These are phyloP conservation scores for Coemansia sp. DNA, from an alignment of 192 early-diverging fungal genomes.

Conservation along the genomic window DNA sequence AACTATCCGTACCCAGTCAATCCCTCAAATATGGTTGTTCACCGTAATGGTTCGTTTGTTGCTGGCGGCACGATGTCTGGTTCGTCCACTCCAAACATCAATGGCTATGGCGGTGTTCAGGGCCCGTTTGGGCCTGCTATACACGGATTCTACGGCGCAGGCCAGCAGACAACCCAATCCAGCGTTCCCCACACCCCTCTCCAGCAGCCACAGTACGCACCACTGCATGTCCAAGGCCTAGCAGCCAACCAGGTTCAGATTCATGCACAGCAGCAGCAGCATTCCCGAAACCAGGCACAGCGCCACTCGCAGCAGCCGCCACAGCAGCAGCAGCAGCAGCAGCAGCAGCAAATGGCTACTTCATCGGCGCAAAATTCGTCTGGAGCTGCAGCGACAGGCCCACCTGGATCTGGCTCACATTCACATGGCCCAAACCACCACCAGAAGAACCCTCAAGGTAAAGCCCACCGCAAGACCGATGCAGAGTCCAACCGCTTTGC, in stretches of 20 bases:
- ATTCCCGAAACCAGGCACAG: conserved; percentile 20
- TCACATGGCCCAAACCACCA: conserved; percentile 22
- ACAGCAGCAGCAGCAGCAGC: no score
- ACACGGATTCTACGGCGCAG: conserved; percentile 25
- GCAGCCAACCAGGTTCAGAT: background rate
- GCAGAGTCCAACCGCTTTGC: conserved; percentile 66
- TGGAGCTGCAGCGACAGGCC: conserved; percentile 1
- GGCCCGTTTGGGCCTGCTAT: conserved; percentile 19
- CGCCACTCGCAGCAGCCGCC: conserved; percentile 28
- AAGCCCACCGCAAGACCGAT: conserved; percentile 36
- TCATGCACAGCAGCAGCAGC: conserved; percentile 19
- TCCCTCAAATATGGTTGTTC: conserved; percentile 14
- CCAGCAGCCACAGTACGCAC: conserved; percentile 37
- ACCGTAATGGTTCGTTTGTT: conserved; percentile 30
- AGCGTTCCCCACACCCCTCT: conserved; percentile 22
- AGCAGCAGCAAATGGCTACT: conserved; percentile 6
- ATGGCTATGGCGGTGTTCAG: conserved; percentile 32
- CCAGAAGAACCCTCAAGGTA: conserved; percentile 36
- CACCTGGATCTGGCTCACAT: background rate
- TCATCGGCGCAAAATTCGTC: background rate
- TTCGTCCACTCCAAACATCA: conserved; percentile 18
- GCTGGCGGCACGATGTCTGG: conserved; percentile 12
- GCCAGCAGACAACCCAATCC: conserved; percentile 17
- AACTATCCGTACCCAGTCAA: conserved; percentile 28
- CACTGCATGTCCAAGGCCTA: conserved; percentile 24